Evolutionary conservation across 257 asterid species (phyloP).

Genomic region (Leptodermis oblonga): DNA sequence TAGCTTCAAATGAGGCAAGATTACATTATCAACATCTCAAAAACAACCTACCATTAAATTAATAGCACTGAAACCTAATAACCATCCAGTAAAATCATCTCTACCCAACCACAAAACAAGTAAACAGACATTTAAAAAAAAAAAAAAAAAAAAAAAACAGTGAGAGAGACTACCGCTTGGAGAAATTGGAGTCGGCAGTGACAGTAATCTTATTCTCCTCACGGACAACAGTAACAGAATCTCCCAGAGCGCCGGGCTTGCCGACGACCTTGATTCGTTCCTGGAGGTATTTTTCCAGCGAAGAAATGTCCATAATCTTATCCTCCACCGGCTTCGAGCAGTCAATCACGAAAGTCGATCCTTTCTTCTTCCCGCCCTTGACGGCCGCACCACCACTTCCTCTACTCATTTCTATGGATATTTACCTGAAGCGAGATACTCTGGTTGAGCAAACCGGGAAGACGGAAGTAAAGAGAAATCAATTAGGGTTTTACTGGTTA

Average conservation of each 20-base stretch:
- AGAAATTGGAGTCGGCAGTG: conserved; percentile 35
- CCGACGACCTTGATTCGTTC: conserved; percentile 49
- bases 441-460: neutral
- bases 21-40: neutral
- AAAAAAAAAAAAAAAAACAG: too few species aligned
- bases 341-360: too few species aligned
- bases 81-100: too few species aligned
- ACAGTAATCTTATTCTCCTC: conserved; percentile 43
- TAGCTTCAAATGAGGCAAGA: too few species aligned
- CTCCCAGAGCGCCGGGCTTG: conserved; percentile 44
- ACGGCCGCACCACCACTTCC: conserved; percentile 27
- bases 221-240: conserved; percentile 36
- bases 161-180: conserved; percentile 37
- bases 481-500: neutral
- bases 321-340: too few species aligned
- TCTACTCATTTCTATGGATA: conserved; percentile 5
- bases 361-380: too few species aligned
- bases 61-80: neutral
- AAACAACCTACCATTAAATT: neutral
- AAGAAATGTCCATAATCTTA: too few species aligned
- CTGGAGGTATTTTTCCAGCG: conserved; percentile 45
- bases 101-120: too few species aligned
- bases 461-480: neutral
- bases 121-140: too few species aligned
- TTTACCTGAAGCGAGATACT: neutral